phyloP scores from a whole-genome alignment of 2,329 filamentous ascomycete species.

The Ophiostoma ulmi region DNA sequence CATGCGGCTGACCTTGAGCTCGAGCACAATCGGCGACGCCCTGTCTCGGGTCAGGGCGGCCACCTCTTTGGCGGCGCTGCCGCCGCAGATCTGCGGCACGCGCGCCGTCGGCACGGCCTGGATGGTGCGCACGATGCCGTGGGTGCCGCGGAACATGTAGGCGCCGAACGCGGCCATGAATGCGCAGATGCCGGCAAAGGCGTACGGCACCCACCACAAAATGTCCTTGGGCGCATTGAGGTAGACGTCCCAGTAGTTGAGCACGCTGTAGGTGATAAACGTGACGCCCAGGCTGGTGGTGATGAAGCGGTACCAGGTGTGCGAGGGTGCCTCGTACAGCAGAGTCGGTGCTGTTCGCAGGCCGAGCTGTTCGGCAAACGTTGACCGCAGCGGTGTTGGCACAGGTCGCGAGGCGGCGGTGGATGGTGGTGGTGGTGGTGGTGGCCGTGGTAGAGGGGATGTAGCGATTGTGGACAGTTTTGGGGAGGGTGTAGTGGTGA shows the following conservation, averaged over 20 bases:
- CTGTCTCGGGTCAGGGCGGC: constrained; percentile 16
- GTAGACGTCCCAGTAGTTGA: constrained; percentile 48
- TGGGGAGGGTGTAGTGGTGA: too few species aligned
- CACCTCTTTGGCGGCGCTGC: constrained; percentile 25
- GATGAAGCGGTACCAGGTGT: constrained; percentile 57
- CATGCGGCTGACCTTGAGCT: constrained; percentile 48
- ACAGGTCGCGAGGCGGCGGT: neutral
- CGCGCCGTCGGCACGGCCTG: constrained; percentile 46
- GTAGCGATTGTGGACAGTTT: too few species aligned
- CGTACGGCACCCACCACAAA: constrained; percentile 51
- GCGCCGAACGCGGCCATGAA: constrained; percentile 57
- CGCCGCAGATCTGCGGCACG: constrained; percentile 17
- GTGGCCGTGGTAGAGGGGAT: neutral
- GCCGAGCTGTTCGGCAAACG: constrained; percentile 52
- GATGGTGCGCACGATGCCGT: constrained; percentile 54
- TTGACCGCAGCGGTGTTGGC: neutral
- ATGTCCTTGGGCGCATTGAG: constrained; percentile 48
- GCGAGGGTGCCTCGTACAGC: constrained; percentile 61
- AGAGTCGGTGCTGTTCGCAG: constrained; percentile 51
- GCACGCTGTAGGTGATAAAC: constrained; percentile 47
- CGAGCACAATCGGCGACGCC: constrained; percentile 42
- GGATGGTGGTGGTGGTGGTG: neutral
- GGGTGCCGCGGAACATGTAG: constrained; percentile 54
- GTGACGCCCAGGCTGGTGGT: constrained; percentile 53
- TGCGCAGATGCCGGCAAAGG: constrained; percentile 55